Base-by-base conservation (phyloP, 2,329 filamentous ascomycete species). In the Pseudocercospora fijiensis region DNA sequence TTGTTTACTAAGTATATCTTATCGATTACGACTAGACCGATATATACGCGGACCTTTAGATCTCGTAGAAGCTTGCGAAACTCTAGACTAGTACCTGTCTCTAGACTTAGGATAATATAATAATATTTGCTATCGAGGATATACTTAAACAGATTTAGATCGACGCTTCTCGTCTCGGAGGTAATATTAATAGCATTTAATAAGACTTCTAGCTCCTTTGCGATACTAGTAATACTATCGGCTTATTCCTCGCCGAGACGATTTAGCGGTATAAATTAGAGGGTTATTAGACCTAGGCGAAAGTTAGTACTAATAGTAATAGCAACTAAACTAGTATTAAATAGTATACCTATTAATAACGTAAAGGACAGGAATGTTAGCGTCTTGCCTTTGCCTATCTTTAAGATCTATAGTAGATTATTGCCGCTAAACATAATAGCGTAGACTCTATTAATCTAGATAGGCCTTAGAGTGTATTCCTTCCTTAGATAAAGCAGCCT, bases 71-170 rank as follows among this genome's bases (percentile, higher is more conserved):
- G 2, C 16, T 18, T 18, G 1, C 11, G 18, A 9, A 33, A 57
- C 4, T 41, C 53, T 41, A 20, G 26, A 41, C 53, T 57, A 22
- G 18, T 13, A 11, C 8, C 11, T 2, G 6, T 47, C 18, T 47
- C 43, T 47, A 47, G 43, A 24, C 43, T 47, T 24, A 47, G 33
- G 28, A 57, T 57, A 41, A 57, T 24, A 57, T 57, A 57, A 4
- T 57, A 41, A n/a, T 18, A 33, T 3, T 41, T 57, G 24, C 53
- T 41, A 41, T 30, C 18, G 2, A 20, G 1, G 13, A 57, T 57
- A 37, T 57, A 13, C 4, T 57, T 10, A 22, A 4, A 57, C 41
- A 57, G 27, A 3, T 57, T 57, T n/a, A 13, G 18, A 24, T 57
- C 28, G 9, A 30, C 1, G 10, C 33, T 57, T 16, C 9, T 57